Evolutionary conservation across 169 alveolate species (phyloP).

Genomic region (Plasmodium cynomolgi): DNA sequence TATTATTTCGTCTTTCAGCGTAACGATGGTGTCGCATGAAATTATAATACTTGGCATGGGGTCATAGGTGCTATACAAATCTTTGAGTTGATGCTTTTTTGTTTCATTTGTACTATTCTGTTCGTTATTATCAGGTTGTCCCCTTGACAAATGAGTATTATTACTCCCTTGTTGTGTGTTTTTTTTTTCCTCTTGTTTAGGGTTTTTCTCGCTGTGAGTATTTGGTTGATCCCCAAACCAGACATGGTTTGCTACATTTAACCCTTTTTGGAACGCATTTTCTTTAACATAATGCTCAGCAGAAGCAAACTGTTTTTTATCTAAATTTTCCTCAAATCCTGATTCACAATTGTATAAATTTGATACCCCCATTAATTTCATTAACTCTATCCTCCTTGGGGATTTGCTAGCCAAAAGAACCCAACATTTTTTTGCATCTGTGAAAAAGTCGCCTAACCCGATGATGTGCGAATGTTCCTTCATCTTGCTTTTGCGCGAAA

Average conservation of each 20-base stretch:
- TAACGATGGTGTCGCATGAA: slow-evolving; percentile 81
- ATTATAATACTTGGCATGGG: slow-evolving; percentile 58
- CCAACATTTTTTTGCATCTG: slow-evolving; percentile 39
- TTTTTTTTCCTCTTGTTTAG: background rate
- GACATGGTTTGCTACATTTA: slow-evolving; percentile 77
- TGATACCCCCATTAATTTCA: slow-evolving; percentile 56
- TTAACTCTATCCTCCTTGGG: slow-evolving; percentile 64
- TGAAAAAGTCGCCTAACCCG: slow-evolving; percentile 46
- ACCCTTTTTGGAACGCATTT: slow-evolving; percentile 83
- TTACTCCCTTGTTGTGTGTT: background rate
- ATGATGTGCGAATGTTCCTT: slow-evolving; percentile 30
- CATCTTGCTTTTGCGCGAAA: background rate
- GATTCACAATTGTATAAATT: slow-evolving; percentile 73
- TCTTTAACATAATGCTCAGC: slow-evolving; percentile 81
- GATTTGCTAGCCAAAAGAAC: slow-evolving; percentile 66
- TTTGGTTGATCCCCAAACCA: slow-evolving; percentile 65
- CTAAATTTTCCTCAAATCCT: slow-evolving; percentile 83
- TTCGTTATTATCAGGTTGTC: background rate
- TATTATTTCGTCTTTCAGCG: slow-evolving; percentile 74
- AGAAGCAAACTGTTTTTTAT: slow-evolving; percentile 64
- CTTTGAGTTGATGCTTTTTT: slow-evolving; percentile 12
- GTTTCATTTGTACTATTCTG: background rate
- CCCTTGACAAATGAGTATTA: background rate
- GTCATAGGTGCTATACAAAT: slow-evolving; percentile 14
- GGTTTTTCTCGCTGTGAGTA: background rate